phyloP scores from a whole-genome alignment of 116 monocot species.

The Phalaenopsis hybrid region DNA sequence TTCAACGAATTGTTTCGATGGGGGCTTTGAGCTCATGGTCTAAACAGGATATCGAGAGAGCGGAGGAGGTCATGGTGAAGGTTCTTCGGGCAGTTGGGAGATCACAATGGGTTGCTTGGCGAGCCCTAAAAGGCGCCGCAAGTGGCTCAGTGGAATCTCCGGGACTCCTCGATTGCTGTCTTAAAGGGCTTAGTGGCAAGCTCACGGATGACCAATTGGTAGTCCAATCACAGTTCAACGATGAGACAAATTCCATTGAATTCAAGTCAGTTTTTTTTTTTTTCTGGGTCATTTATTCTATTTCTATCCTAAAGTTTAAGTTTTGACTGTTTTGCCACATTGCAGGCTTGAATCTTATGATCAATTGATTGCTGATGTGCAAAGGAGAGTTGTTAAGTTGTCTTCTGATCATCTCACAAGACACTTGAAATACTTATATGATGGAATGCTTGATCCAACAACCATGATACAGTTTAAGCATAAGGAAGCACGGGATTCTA shows the following conservation, averaged over 20 bases:
- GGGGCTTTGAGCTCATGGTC: conserved; percentile 31
- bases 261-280: conserved; percentile 43
- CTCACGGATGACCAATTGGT: conserved; percentile 25
- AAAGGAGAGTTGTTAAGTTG: conserved; percentile 11
- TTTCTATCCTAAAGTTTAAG: neutral
- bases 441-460: conserved; percentile 50
- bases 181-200: conserved; percentile 49
- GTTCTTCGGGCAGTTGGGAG: conserved; percentile 40
- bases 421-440: conserved; percentile 66
- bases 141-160: conserved; percentile 18
- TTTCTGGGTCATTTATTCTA: neutral
- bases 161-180: conserved; percentile 56
- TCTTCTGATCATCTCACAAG: conserved; percentile 31
- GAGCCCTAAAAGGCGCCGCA: conserved; percentile 50
- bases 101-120: conserved; percentile 47
- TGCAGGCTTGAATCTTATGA: conserved; percentile 48
- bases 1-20: neutral
- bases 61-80: conserved; percentile 43
- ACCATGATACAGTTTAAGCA: conserved; percentile 57
- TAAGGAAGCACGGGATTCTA: conserved; percentile 1
- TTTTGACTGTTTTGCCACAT: neutral
- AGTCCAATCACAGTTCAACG: conserved; percentile 51
- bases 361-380: neutral
- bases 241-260: conserved; percentile 42
- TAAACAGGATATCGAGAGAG: conserved; percentile 27